phyloP scores from a whole-genome alignment of 2,329 filamentous ascomycete species.

The Sporothrix pseudoabietina region DNA sequence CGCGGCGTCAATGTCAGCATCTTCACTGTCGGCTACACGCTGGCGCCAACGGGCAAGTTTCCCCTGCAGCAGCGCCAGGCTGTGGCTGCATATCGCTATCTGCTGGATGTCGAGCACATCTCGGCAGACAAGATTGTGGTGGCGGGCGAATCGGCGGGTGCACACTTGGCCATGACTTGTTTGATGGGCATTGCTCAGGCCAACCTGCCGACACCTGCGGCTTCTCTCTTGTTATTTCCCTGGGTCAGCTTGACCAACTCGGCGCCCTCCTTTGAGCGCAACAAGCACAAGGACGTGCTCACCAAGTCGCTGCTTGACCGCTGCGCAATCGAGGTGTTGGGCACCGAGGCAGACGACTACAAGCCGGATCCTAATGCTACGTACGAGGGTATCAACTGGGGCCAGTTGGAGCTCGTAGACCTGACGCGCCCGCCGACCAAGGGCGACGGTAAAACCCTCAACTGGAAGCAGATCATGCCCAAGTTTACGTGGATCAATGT shows the following conservation, averaged over 20 bases:
- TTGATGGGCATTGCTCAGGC: background rate
- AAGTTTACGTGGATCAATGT: conserved; percentile 9
- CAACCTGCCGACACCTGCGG: background rate
- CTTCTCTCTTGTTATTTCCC: background rate
- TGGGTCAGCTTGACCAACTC: conserved; percentile 15
- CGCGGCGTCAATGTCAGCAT: conserved; percentile 16
- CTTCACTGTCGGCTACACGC: conserved; percentile 13
- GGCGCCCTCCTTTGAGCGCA: conserved; percentile 1
- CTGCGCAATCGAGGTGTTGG: background rate
- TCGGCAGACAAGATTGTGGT: conserved; percentile 2
- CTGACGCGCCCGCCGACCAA: conserved; percentile 8
- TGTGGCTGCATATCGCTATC: conserved; percentile 5
- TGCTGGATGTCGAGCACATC: background rate
- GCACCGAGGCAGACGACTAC: background rate
- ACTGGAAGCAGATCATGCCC: background rate
- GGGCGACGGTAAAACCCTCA: background rate
- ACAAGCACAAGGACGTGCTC: conserved; percentile 19
- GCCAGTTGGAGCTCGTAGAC: conserved; percentile 11
- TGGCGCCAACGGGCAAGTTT: background rate
- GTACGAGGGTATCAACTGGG: conserved; percentile 16
- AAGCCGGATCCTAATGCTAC: background rate
- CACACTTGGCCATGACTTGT: conserved; percentile 10
- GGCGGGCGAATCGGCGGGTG: background rate
- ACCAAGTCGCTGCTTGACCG: conserved; percentile 7
- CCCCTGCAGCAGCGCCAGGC: conserved; percentile 9